Conservation (phyloP, 495 filamentous ascomycete genomes). For the Lineolata rhizophorae region DNA sequence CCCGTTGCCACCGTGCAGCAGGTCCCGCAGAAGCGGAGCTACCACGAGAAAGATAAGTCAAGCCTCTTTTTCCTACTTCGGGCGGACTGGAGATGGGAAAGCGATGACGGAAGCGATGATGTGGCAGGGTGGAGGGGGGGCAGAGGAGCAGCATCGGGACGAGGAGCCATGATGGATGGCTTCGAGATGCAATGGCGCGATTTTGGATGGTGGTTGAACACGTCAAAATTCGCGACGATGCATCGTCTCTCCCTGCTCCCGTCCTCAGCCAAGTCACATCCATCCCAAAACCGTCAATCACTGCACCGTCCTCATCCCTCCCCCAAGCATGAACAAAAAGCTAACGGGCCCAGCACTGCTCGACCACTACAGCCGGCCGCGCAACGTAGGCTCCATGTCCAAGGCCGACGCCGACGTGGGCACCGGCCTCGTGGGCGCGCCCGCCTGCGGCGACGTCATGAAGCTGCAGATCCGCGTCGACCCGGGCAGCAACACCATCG, state of each 20-base stretch:
- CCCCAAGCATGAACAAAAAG: slow-evolving; percentile 4
- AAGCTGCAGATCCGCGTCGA: slow-evolving; percentile 97
- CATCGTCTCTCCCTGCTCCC: no score
- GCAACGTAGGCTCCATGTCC: slow-evolving; percentile 83
- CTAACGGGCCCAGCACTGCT: slow-evolving; percentile 35
- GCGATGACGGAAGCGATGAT: no score
- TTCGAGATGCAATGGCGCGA: no score
- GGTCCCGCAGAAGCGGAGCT: slow-evolving; percentile 20
- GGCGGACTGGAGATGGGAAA: no score
- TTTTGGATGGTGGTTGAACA: no score
- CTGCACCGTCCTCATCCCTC: no score
- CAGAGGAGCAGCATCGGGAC: no score
- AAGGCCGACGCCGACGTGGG: slow-evolving; percentile 80
- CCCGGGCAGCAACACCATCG: slow-evolving; percentile 68
- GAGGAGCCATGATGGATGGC: no score
- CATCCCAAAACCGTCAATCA: background rate
- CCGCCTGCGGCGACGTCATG: slow-evolving; percentile 87
- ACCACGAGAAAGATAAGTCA: slow-evolving; percentile 41
- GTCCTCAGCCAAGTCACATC: no score
- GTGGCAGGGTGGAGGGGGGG: no score
- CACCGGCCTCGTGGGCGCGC: slow-evolving; percentile 91
- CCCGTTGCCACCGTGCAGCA: no score
- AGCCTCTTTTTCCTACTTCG: slow-evolving; percentile 10
- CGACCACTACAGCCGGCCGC: slow-evolving; percentile 83
- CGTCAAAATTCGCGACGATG: no score